Evolutionary conservation across 495 filamentous ascomycete species (phyloP), one percentile per base, ranked within the genome.

Genomic region (Aspergillus sclerotioniger): DNA sequence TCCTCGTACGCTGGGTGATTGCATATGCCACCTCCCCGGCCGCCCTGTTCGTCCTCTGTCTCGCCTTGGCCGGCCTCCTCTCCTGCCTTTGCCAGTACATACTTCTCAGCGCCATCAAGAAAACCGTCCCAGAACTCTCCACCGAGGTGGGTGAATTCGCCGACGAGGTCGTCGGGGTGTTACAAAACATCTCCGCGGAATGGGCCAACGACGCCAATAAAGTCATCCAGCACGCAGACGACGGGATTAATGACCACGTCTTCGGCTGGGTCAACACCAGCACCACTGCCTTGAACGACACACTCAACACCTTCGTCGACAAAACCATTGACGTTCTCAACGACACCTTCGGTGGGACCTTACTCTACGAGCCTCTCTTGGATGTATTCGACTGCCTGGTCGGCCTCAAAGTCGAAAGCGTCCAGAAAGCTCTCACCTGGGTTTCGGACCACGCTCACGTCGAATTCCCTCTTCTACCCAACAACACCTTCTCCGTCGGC

Each of bases 341-440:
- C 62, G 69, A 71, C 0, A 87, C 89, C n/a, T 96, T 98, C 69
- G 86, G 89, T 33, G 83, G 82, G 47, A 97, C 95, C 0, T 54
- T 90, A 21, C 85, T 96, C 39, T 79, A 87, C 57, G 80, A 83
- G 4, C 89, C 91, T 0, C 80, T 96, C 46, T 73, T 81, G 41
- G 89, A 87, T 5, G 77, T 96, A 16, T 82, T 92, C 53, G 77
- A 88, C 61, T 95, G 91, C 60, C 66, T 95, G 10, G 80, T 95
- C 54, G 84, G 80, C n/a, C 70, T 91, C 56, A 92, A 93, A 73
- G 71, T 93, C 56, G 82, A 84, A 13, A 76, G 84, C 10, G 80
- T 98, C 59, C 79, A 98, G 67, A 85, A 87, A 62, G 94, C 88
- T 8, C 82, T 98, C 0, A 95, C 89, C 0, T 98, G 92, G 91